A percentile compares a stretch with the other conserved stretches of the same genome.
phyloP scores from a whole-genome alignment of 768 basidiomycete species.

The Solioccasus polychromus region DNA sequence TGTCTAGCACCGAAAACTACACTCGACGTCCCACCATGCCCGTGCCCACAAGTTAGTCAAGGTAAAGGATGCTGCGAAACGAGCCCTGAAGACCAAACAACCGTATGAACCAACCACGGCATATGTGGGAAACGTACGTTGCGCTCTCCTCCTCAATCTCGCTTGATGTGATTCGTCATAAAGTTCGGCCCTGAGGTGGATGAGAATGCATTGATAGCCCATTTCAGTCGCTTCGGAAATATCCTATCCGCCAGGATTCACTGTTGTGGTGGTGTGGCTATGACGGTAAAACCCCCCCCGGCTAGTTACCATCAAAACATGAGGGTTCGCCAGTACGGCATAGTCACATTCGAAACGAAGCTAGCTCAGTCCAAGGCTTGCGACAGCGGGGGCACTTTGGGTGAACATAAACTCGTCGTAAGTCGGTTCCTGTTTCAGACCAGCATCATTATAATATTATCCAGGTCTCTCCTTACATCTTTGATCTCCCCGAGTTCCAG shows the following conservation, averaged over 20 bases:
- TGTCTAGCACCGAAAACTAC: constrained; percentile 8
- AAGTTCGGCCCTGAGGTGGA: constrained; percentile 33
- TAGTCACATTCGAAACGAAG: constrained; percentile 41
- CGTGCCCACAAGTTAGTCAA: constrained; percentile 16
- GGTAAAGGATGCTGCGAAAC: constrained; percentile 19
- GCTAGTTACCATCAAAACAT: constrained; percentile 34
- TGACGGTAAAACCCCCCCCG: constrained; percentile 24
- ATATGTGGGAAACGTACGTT: constrained; percentile 64
- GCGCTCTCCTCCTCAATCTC: not conserved
- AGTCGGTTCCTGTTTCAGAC: constrained; percentile 12
- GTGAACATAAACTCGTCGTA: constrained; percentile 42
- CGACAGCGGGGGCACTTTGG: constrained; percentile 37
- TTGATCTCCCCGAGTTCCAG: constrained; percentile 33
- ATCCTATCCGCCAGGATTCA: constrained; percentile 23
- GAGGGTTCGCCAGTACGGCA: constrained; percentile 49
- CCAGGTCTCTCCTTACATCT: constrained; percentile 27
- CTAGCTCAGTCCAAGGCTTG: constrained; percentile 42
- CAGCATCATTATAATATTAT: not conserved
- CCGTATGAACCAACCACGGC: constrained; percentile 32
- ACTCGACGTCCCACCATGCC: constrained; percentile 3
- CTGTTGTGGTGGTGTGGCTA: constrained; percentile 33
- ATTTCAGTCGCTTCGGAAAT: constrained; percentile 26
- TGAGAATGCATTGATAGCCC: constrained; percentile 18
- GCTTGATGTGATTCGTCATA: constrained; percentile 5
- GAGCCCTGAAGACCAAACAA: constrained; percentile 6